These are phyloP conservation scores for Diatrype stigma DNA, from an alignment of 2,329 filamentous ascomycete genomes.

Conservation along the genomic window DNA sequence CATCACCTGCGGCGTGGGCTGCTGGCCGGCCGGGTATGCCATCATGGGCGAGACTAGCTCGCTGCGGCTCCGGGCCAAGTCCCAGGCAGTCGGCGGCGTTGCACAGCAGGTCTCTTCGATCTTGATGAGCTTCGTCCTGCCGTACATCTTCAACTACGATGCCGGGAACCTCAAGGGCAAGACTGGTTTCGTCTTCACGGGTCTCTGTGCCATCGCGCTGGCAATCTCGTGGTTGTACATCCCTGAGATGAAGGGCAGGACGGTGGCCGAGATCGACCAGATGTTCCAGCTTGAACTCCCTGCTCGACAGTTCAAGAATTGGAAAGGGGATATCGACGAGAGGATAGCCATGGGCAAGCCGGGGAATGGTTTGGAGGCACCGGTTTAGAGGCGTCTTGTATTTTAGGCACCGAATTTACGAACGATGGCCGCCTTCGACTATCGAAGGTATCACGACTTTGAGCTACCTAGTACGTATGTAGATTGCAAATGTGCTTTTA, in stretches of 20 bases:
- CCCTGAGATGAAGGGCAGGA: slow-evolving; percentile 50
- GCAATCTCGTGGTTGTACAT: slow-evolving; percentile 39
- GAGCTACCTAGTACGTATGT: no score
- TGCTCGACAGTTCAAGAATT: slow-evolving; percentile 22
- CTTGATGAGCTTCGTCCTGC: slow-evolving; percentile 41
- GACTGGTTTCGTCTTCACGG: slow-evolving; percentile 37
- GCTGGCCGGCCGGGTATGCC: slow-evolving; percentile 28
- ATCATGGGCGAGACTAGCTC: slow-evolving; percentile 31
- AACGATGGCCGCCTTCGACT: no score
- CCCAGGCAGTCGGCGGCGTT: slow-evolving; percentile 29
- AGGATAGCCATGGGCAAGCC: not conserved
- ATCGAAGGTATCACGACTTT: no score
- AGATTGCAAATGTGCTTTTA: no score
- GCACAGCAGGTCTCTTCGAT: not conserved
- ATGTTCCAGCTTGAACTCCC: slow-evolving; percentile 28
- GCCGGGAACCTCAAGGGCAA: slow-evolving; percentile 35
- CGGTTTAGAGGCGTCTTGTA: no score
- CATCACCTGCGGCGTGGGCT: slow-evolving; percentile 15
- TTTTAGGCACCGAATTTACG: not conserved
- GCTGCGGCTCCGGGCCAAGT: slow-evolving; percentile 32
- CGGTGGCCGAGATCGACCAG: slow-evolving; percentile 43
- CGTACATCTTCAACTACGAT: slow-evolving; percentile 45
- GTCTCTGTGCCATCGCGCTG: slow-evolving; percentile 31
- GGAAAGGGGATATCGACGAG: not conserved
- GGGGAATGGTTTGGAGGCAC: not conserved